Percentiles rank a stretch among this genome's conserved stretches.
Evolutionary conservation across 139 green algal genomes (phyloP).

Genomic region (Astrephomene gubernaculifera): DNA sequence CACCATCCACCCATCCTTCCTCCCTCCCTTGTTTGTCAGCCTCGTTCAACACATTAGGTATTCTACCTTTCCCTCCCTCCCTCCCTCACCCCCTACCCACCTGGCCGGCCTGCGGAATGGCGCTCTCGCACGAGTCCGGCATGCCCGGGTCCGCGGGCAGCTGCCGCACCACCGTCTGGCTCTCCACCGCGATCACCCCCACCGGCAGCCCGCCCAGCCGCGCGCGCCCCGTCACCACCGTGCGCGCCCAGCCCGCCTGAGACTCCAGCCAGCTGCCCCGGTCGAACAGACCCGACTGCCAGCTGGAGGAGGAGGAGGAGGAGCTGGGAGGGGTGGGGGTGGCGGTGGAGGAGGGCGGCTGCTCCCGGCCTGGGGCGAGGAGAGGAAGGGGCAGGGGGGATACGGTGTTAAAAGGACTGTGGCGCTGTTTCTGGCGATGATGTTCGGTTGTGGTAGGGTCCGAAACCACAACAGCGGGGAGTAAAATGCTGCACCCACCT

Average conservation of each 20-base stretch:
- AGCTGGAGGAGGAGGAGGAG: slow-evolving; percentile 31
- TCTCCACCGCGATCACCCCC: slow-evolving; percentile 96
- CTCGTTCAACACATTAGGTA: too few species aligned
- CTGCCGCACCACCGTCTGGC: slow-evolving; percentile 77
- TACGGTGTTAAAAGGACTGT: too few species aligned
- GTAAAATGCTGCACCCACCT: too few species aligned
- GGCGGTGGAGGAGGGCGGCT: neutral
- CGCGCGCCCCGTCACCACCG: slow-evolving; percentile 93
- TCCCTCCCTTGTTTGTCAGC: too few species aligned
- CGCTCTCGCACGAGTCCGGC: slow-evolving; percentile 78
- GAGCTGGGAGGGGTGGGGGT: neutral
- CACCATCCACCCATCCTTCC: too few species aligned
- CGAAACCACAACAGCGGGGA: too few species aligned
- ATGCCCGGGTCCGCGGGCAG: slow-evolving; percentile 95
- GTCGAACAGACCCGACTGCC: slow-evolving; percentile 92
- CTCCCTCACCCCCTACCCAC: neutral
- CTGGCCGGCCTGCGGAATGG: slow-evolving; percentile 77
- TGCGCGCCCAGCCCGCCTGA: slow-evolving; percentile 91
- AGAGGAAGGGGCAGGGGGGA: too few species aligned
- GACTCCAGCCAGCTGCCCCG: slow-evolving; percentile 86
- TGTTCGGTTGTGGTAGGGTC: too few species aligned
- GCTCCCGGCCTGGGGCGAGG: neutral
- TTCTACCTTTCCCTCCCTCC: neutral
- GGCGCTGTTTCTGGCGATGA: too few species aligned
- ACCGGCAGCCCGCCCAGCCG: slow-evolving; percentile 93